These are phyloP conservation scores for Sphaerulina vaccinii DNA, from an alignment of 2,329 filamentous ascomycete species.

Conservation along the genomic window DNA sequence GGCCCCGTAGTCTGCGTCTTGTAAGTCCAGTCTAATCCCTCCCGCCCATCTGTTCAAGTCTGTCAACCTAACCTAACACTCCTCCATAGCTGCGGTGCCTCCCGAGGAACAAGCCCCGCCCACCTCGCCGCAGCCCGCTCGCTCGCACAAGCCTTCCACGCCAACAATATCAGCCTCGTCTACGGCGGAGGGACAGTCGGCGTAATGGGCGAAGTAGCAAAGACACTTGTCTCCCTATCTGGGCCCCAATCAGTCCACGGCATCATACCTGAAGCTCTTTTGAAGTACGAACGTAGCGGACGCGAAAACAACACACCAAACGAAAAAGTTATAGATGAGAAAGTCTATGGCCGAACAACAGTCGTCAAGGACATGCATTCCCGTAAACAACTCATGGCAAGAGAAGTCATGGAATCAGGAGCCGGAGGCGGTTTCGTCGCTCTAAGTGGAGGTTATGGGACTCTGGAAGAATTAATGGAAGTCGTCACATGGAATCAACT, in stretches of 20 bases:
- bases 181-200: conserved; percentile 95
- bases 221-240: conserved; percentile 76
- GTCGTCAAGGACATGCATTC: conserved; percentile 96
- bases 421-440: conserved; percentile 87
- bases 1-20: conserved; percentile 82
- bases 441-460: conserved; percentile 86
- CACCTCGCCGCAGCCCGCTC: conserved; percentile 76
- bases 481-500: conserved; percentile 90
- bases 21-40: conserved; percentile 43
- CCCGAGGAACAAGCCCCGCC: conserved; percentile 66
- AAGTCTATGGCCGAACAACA: conserved; percentile 76
- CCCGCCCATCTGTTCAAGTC: not conserved
- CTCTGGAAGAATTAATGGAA: conserved; percentile 93
- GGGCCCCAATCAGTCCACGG: conserved; percentile 84
- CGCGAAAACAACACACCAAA: conserved; percentile 35
- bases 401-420: conserved; percentile 77
- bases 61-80: conserved; percentile 2
- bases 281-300: conserved; percentile 41
- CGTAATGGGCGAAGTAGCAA: conserved; percentile 91
- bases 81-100: conserved; percentile 70
- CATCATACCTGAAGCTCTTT: conserved; percentile 84
- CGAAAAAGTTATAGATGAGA: conserved; percentile 57
- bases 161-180: conserved; percentile 76
- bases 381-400: conserved; percentile 89
- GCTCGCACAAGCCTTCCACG: conserved; percentile 72